Conservation (phyloP, 306 rosid genomes). For the Cicer judaicum region DNA sequence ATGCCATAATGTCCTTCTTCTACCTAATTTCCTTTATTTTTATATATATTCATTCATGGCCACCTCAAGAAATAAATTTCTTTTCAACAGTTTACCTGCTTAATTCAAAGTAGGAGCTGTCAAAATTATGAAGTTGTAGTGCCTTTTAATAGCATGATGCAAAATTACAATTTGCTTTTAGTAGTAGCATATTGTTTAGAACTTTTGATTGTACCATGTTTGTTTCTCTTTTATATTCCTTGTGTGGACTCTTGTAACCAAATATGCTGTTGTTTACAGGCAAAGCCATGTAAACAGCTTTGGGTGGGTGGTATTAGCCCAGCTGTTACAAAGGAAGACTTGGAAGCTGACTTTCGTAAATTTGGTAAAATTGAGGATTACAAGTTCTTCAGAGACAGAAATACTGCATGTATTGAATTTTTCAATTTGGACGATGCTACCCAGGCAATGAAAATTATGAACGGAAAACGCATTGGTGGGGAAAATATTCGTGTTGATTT, state of each 20-base stretch:
- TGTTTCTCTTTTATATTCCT: conserved; percentile 6
- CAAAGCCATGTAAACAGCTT: conserved; percentile 80
- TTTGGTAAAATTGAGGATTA: conserved; percentile 90
- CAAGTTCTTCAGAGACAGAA: conserved; percentile 79
- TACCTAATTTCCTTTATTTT: conserved; percentile 12
- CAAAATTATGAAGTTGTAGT: not conserved
- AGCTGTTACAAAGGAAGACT: conserved; percentile 75
- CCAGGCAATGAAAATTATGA: conserved; percentile 89
- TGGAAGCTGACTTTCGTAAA: conserved; percentile 80
- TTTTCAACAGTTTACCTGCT: conserved; percentile 28
- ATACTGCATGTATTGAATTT: conserved; percentile 92
- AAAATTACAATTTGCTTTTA: not conserved
- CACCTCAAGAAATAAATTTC: not conserved
- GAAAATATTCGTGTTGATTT: conserved; percentile 95
- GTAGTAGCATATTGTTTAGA: conserved; percentile 14
- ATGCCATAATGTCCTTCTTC: not conserved
- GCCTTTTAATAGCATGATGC: conserved; percentile 10
- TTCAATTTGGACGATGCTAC: conserved; percentile 82
- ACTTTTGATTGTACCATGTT: conserved; percentile 2
- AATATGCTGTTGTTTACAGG: conserved; percentile 59
- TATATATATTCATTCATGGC: conserved; percentile 8
- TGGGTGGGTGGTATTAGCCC: conserved; percentile 99
- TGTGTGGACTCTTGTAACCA: conserved; percentile 33
- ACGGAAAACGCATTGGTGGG: conserved; percentile 83
- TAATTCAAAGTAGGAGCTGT: not conserved